Conservation (phyloP, 2,329 filamentous ascomycete species). For the Monilinia laxa region DNA sequence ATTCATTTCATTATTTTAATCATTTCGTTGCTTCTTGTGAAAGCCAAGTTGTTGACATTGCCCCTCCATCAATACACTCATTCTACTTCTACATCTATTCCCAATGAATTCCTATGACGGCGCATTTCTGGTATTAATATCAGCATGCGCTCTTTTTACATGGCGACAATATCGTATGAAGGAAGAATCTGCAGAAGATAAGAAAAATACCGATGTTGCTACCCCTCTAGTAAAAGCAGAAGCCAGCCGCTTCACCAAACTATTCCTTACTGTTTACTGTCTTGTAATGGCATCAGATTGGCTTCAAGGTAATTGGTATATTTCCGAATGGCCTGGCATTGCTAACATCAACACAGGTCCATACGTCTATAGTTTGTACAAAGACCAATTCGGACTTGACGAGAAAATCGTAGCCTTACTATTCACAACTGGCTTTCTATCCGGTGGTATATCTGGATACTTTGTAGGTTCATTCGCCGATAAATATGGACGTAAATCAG, state of each 20-base stretch:
- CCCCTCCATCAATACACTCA: constrained; percentile 9
- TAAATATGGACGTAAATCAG: constrained; percentile 45
- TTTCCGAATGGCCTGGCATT: constrained; percentile 32
- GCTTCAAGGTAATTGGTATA: constrained; percentile 47
- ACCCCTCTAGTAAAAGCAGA: constrained; percentile 36
- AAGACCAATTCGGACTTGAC: constrained; percentile 38
- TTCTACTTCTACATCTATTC: neutral
- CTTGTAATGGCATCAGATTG: constrained; percentile 53
- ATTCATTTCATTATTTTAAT: neutral
- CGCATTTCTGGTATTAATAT: constrained; percentile 34
- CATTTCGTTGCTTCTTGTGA: neutral
- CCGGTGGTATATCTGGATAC: constrained; percentile 38
- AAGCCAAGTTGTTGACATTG: neutral
- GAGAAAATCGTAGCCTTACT: constrained; percentile 38
- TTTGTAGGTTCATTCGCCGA: constrained; percentile 40
- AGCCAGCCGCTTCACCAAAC: constrained; percentile 33
- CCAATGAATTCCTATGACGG: constrained; percentile 36
- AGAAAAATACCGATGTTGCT: constrained; percentile 24
- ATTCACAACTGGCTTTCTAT: constrained; percentile 40
- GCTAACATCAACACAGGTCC: constrained; percentile 41
- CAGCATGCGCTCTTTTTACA: constrained; percentile 34
- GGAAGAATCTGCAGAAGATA: constrained; percentile 29
- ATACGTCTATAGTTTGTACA: constrained; percentile 40
- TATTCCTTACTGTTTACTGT: constrained; percentile 48
- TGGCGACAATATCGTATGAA: constrained; percentile 35